These are phyloP conservation scores for Senna siamea DNA, from an alignment of 306 rosid genomes.

Conservation along the genomic window DNA sequence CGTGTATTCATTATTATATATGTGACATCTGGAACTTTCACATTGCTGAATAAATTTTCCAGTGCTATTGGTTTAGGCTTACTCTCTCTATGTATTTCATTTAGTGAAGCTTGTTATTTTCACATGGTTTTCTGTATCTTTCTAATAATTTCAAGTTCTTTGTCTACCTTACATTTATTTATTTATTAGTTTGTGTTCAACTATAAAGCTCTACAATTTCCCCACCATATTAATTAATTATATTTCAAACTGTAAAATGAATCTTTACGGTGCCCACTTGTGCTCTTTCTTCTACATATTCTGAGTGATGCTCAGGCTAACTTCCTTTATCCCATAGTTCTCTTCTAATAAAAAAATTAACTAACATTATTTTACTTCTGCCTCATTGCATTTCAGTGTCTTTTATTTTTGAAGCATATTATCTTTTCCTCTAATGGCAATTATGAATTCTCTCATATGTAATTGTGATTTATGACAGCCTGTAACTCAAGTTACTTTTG, in stretches of 20 bases:
- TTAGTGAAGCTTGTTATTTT: not conserved
- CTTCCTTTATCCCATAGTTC: not conserved
- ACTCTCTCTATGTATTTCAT: not conserved
- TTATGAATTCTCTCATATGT: not conserved
- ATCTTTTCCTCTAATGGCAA: not conserved
- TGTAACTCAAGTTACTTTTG: not conserved
- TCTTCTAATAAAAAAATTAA: conserved; percentile 7
- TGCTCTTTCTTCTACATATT: conserved; percentile 12
- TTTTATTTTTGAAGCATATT: not conserved
- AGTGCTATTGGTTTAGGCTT: not conserved
- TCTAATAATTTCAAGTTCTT: no score
- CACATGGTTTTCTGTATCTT: no score
- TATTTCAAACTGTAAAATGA: conserved; percentile 12
- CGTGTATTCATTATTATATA: not conserved
- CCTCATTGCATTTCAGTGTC: not conserved
- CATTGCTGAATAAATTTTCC: not conserved
- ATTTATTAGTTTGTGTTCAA: not conserved
- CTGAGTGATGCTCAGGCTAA: conserved; percentile 12
- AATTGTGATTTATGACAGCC: not conserved
- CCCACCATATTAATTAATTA: not conserved
- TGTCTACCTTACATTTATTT: not conserved
- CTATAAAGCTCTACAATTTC: not conserved
- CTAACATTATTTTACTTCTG: not conserved
- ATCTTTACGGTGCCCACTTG: not conserved
- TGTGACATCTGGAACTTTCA: not conserved